Conservation (phyloP, 768 basidiomycete genomes). For the Amanita pseudoporphyria region DNA sequence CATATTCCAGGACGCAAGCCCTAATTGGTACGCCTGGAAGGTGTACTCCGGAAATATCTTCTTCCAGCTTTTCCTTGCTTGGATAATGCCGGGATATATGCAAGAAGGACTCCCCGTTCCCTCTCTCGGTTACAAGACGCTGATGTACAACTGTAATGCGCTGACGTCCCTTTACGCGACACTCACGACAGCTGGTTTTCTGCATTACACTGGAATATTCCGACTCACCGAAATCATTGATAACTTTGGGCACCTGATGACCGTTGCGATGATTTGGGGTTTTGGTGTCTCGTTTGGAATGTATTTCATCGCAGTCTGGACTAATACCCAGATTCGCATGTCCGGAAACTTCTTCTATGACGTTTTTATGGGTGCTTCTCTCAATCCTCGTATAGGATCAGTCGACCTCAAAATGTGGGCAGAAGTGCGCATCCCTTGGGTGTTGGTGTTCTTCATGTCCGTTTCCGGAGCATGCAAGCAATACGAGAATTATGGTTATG, state of each 20-base stretch:
- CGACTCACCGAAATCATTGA: conserved; percentile 92
- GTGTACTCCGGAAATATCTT: conserved; percentile 84
- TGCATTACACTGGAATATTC: conserved; percentile 79
- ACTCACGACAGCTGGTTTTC: conserved; percentile 57
- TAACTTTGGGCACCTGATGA: conserved; percentile 93
- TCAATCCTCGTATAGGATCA: conserved; percentile 88
- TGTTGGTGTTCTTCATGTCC: conserved; percentile 87
- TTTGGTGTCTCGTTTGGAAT: conserved; percentile 73
- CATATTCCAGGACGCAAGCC: conserved; percentile 72
- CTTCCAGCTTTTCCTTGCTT: conserved; percentile 86
- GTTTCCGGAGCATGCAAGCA: conserved; percentile 94
- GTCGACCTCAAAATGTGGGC: conserved; percentile 99
- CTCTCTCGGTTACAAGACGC: conserved; percentile 83
- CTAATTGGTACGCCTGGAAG: conserved; percentile 81
- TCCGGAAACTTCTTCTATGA: conserved; percentile 94
- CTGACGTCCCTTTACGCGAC: conserved; percentile 78
- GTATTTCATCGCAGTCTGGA: conserved; percentile 69
- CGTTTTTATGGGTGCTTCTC: conserved; percentile 90
- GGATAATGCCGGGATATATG: conserved; percentile 82
- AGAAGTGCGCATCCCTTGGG: conserved; percentile 95
- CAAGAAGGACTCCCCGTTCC: conserved; percentile 97
- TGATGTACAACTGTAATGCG: conserved; percentile 97
- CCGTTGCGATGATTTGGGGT: conserved; percentile 88
- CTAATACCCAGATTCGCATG: conserved; percentile 83
- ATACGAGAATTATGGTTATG: conserved; percentile 84